Evolutionary conservation across 2,329 filamentous ascomycete genomes (phyloP).

Genomic region (Daldinia eschscholtzii): DNA sequence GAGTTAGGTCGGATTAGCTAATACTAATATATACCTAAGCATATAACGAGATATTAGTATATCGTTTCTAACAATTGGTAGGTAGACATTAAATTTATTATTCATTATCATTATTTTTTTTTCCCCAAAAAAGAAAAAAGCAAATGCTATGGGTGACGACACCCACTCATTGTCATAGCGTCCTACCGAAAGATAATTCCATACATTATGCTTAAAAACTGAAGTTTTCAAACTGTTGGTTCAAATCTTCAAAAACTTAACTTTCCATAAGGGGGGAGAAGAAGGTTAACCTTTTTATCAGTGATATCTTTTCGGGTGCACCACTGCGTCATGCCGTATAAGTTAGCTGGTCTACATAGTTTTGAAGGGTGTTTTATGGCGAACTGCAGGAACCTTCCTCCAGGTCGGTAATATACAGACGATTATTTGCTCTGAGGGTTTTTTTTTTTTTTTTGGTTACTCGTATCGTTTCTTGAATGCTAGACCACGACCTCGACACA

Average conservation of each 20-base stretch:
- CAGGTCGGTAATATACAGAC: slow-evolving; percentile 48
- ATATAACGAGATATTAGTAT: slow-evolving; percentile 1
- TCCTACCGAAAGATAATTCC: neutral
- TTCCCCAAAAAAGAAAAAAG: neutral
- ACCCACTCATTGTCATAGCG: slow-evolving; percentile 7
- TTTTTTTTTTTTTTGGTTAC: neutral
- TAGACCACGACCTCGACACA: neutral
- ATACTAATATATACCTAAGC: slow-evolving; percentile 1
- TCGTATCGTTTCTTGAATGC: neutral
- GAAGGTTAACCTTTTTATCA: neutral
- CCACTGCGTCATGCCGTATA: slow-evolving; percentile 28
- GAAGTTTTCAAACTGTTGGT: neutral
- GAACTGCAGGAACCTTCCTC: slow-evolving; percentile 49
- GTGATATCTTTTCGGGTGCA: slow-evolving; percentile 28
- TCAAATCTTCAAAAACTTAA: neutral
- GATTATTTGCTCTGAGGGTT: slow-evolving; percentile 11
- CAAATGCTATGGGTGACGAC: slow-evolving; percentile 17
- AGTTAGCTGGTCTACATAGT: slow-evolving; percentile 13
- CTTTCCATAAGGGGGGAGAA: neutral
- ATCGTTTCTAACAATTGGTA: neutral
- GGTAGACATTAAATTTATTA: neutral
- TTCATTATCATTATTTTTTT: no score
- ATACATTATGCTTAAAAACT: slow-evolving; percentile 4
- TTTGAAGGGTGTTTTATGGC: slow-evolving; percentile 39
- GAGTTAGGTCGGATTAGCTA: slow-evolving; percentile 1